Base-by-base conservation (phyloP, 257 asterid genomes). In the Solanum peruvianum region DNA sequence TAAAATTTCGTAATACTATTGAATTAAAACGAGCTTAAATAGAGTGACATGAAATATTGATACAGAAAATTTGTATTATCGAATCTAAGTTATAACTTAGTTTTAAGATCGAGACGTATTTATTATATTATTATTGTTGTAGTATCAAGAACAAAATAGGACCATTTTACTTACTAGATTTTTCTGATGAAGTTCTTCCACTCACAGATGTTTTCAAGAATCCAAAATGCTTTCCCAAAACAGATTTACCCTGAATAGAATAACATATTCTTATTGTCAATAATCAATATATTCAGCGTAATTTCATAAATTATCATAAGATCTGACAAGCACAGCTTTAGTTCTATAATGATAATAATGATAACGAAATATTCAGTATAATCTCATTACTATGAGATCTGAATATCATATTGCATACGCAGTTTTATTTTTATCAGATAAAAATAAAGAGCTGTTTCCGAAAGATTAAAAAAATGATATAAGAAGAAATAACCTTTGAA, bases 191-290 rank as follows among this genome's bases (percentile, higher is more conserved):
- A 71, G 83, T 39, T 71, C 67, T 85, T 72, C 87, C 82, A 71
- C 71, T 29, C 41, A n/a, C 60, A 47, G 87, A 85, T 69, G 87
- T 69, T 85, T 85, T 85, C 71, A 85, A 71, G 83, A 85, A 85
- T 78, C 96, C 89, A 4, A 91, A 88, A 73, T 91, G 93, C 91
- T 93, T 93, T 91, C 91, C 92, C 85, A 93, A 66, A 11, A 27
- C 92, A 31, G 97, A 92, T 87, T 94, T 95, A 13, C 93, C 93
- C 99, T 96, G 90, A 82, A 75, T 11, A 23, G 11, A 62, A 44
- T 41, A 27, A 70, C 70, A 85, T 70, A 44, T 47, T 85, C 11
- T 47, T 71, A 4, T 47, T 64, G 12, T 41, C 23, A 58, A 10
- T 73, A 49, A 52, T 3, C 0, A 14, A 14, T 7, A 67, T 29